Evolutionary conservation across 2,329 filamentous ascomycete genomes (phyloP).

Genomic region (Colletotrichum sp.): DNA sequence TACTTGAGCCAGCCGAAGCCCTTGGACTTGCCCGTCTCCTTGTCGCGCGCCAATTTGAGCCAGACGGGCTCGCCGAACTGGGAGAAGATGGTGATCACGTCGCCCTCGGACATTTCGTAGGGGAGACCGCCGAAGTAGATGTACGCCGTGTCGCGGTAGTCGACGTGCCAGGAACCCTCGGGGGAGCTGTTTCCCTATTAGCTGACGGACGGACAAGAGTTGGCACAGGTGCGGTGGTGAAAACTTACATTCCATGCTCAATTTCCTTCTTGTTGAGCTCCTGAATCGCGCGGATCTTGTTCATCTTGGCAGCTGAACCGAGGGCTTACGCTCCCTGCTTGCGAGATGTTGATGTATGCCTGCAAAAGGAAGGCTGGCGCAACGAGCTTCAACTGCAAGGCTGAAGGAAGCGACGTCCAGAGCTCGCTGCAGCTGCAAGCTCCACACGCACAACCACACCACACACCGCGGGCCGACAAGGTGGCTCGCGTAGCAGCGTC

Average conservation of each 20-base stretch:
- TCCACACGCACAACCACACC: not conserved
- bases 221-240: not conserved
- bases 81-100: constrained; percentile 95
- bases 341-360: not conserved
- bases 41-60: constrained; percentile 90
- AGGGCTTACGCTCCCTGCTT: not conserved
- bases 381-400: constrained; percentile 12
- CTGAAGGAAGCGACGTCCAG: not conserved
- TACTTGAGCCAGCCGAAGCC: constrained; percentile 98
- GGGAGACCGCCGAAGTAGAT: constrained; percentile 95
- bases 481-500: not conserved
- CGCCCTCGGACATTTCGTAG: constrained; percentile 92
- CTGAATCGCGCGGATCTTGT: constrained; percentile 90
- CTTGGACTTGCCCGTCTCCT: constrained; percentile 92
- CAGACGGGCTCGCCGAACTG: constrained; percentile 96
- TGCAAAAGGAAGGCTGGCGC: not conserved
- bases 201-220: constrained; percentile 1
- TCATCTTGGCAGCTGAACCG: constrained; percentile 64
- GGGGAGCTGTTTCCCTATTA: constrained; percentile 63
- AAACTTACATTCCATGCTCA: constrained; percentile 78
- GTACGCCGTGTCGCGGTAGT: constrained; percentile 97
- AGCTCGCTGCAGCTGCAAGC: constrained; percentile 12
- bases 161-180: constrained; percentile 93
- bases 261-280: constrained; percentile 94
- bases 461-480: not conserved